Base-by-base conservation (phyloP, 2,329 filamentous ascomycete genomes). In the Lachnellula arida region DNA sequence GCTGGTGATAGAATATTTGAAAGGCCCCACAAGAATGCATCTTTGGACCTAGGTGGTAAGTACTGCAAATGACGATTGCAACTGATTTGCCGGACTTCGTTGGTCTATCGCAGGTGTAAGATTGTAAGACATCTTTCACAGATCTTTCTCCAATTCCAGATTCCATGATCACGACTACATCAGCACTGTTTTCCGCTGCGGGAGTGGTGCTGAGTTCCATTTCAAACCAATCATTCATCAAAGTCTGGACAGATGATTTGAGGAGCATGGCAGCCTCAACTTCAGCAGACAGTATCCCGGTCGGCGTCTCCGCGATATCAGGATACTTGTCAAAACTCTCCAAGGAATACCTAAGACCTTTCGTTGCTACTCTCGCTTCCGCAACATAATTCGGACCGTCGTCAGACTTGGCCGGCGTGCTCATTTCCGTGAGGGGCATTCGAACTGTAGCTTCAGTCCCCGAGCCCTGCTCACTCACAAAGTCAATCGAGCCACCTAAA, bases 401-500 rank as follows among this genome's bases (percentile, higher is more conserved):
- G 11, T 58, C 54, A 35, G 47, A 15, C 28, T 54, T 63, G 25
- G 53, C 44, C 46, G 37, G 35, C 39, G 19, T 35, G 44, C 47
- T 39, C 15, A 34, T 22, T 32, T 59, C 53, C 8, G 48, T 55
- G n/a, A 69, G 53, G 6, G 67, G 67, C 35, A 69, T 52, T 8
- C 59, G 49, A 39, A 68, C 60, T 14, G 46, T 60, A 7, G 83
- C 76, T 22, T 78, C 76, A 0, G 83, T 86, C 1, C 84, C 84
- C 39, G 76, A 73, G 2, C 76, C 76, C 9, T 75, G 71, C 52
- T 80, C 74, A 49, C 76, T 82, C 34, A 74, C 75, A 35, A 88
- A 76, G 8, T 81, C 75, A 44, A 88, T 81, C 6, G 73, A 76
- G 0, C 85, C 85, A 28, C 78, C 76, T 0, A 88, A 71, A 25